Base-by-base conservation (phyloP, 805 yeast species). In the Saccharomycopsis schoenii region DNA sequence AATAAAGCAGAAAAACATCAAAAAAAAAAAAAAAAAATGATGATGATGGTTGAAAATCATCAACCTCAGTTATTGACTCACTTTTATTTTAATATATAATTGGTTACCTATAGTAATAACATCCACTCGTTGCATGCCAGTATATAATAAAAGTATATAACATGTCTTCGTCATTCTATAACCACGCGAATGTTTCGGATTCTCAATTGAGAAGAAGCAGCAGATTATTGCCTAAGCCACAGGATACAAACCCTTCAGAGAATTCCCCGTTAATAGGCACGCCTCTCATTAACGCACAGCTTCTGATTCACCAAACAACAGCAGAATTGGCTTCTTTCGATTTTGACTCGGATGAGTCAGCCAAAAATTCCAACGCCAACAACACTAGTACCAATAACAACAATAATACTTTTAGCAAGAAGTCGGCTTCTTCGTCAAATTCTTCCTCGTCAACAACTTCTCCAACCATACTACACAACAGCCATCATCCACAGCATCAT, bases 311-410 rank as follows among this genome's bases (percentile, higher is more conserved):
- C 39, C 61, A 58, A 37, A 58, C 56, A 42, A 61, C 65, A 15
- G 65, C 65, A 11, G 65, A 63, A 52, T 42, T 63, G 39, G 55
- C 64, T 8, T 43, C 62, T 5, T 42, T 63, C 24, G 63, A 63
- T 36, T 63, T 63, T 55, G 58, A 51, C 25, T 41, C 55, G 14
- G 56, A 37, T 37, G 52, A 47, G 25, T 24, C 52, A 21, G 54
- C 36, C 15, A 42, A 17, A 51, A 41, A 17, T 17, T 6, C 34
- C 34, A 29, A 29, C 6, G 34, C 34, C 6, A 29, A 3, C 6
- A 29, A 29, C 6, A 47, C 5, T n/a, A 34, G 37, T 6, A 40
- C 57, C 19, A 58, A 40, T 15, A 43, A 40, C 21, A 43, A 24
- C 25, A 37, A 47, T 19, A 34, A 59, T 39, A 57, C 50, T 37